A percentile compares a stretch with the other conserved stretches of the same genome.
Conservation (phyloP, 768 basidiomycete genomes). For the Hygrocybe punicea region DNA sequence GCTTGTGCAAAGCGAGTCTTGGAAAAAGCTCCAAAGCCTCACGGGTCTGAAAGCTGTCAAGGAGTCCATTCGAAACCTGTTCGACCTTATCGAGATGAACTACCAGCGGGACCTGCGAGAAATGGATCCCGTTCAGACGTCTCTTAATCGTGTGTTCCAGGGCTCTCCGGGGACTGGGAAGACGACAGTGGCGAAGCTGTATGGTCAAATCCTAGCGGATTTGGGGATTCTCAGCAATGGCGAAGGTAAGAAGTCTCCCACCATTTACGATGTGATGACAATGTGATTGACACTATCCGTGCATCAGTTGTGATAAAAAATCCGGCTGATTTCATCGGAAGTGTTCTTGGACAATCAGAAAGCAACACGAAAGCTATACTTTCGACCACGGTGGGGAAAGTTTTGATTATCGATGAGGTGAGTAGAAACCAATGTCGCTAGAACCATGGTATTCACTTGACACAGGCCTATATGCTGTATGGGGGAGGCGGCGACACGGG, state of each 20-base stretch:
- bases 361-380: constrained; percentile 62
- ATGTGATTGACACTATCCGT: not conserved
- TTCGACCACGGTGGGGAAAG: constrained; percentile 56
- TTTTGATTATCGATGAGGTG: constrained; percentile 70
- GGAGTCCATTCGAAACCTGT: constrained; percentile 46
- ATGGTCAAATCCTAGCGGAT: constrained; percentile 60
- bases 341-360: constrained; percentile 57
- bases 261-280: not conserved
- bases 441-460: not conserved
- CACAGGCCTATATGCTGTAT: constrained; percentile 66
- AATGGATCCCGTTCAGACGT: constrained; percentile 47
- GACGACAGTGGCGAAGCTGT: constrained; percentile 64
- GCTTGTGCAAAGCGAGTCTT: constrained; percentile 44
- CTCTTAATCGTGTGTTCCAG: constrained; percentile 63
- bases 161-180: constrained; percentile 72
- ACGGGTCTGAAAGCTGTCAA: constrained; percentile 60
- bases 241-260: constrained; percentile 49
- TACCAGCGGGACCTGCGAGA: constrained; percentile 60
- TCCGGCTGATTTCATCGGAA: constrained; percentile 66
- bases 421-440: not conserved
- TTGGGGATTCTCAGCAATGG: constrained; percentile 66
- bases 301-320: constrained; percentile 59
- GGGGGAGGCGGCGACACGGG: constrained; percentile 37
- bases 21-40: constrained; percentile 49
- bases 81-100: constrained; percentile 48